phyloP scores from a whole-genome alignment of 1,139 yeast species.

The Yarrowia galli region DNA sequence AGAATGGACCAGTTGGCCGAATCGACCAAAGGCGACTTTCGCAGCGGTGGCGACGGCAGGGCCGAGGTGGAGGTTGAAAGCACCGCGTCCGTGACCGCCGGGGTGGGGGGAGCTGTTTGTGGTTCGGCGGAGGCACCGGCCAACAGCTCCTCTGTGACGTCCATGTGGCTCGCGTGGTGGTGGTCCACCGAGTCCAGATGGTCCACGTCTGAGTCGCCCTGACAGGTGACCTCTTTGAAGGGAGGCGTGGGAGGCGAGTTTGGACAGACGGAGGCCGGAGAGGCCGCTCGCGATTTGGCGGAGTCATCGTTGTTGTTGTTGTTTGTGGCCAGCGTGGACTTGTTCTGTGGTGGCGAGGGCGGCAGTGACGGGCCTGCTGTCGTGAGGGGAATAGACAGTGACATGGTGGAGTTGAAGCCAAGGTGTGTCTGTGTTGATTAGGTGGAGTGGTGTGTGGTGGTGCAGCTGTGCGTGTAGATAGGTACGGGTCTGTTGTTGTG shows the following conservation, averaged over 20 bases:
- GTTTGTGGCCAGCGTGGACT: background rate
- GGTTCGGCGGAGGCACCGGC: too few species aligned
- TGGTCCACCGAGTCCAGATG: background rate
- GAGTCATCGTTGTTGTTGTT: too few species aligned
- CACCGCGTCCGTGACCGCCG: conserved; percentile 2
- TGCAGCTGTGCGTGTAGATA: background rate
- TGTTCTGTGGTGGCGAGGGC: conserved; percentile 31
- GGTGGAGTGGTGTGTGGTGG: background rate
- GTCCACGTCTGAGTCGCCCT: background rate
- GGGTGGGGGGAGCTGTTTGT: conserved; percentile 11
- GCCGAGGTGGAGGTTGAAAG: background rate
- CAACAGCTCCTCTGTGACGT: background rate
- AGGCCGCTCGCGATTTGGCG: conserved; percentile 3
- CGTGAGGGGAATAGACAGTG: conserved; percentile 20
- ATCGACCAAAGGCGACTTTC: conserved; percentile 20
- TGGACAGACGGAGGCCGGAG: conserved; percentile 28
- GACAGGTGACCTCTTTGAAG: conserved; percentile 18
- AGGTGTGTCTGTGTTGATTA: background rate
- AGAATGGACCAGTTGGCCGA: conserved; percentile 36
- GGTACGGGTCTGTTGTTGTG: background rate
- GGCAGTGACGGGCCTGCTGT: conserved; percentile 20
- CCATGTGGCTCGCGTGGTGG: background rate
- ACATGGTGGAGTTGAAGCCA: conserved; percentile 29
- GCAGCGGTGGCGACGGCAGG: conserved; percentile 6
- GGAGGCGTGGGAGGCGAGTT: conserved; percentile 38